Evolutionary conservation across 1,284 basidiomycete species (phyloP).

Genomic region (Leucoagaricus sp.): DNA sequence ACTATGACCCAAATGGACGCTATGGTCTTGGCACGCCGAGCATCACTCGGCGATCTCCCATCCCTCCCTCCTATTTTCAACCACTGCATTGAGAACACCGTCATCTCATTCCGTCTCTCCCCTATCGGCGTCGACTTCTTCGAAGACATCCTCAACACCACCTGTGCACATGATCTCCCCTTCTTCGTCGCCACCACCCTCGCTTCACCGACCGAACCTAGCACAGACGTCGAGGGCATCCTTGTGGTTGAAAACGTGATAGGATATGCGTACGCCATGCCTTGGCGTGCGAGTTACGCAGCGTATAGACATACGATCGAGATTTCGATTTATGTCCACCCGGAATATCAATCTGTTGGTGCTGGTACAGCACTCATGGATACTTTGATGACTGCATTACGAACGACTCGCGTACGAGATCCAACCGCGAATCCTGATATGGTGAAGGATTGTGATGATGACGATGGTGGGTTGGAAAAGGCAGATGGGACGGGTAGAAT

Average conservation of each 20-base stretch:
- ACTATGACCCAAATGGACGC: background rate
- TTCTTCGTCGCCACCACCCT: background rate
- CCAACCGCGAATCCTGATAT: background rate
- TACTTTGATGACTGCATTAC: background rate
- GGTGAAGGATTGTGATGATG: background rate
- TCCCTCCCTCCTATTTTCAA: slow-evolving; percentile 6
- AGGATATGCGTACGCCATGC: slow-evolving; percentile 1
- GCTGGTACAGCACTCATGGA: slow-evolving; percentile 2
- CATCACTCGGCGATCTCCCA: background rate
- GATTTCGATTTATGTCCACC: slow-evolving; percentile 3
- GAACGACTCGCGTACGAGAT: background rate
- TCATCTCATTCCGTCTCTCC: slow-evolving; percentile 1
- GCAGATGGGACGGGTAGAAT: background rate
- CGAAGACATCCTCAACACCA: background rate
- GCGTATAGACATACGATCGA: slow-evolving; percentile 9
- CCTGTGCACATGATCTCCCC: background rate
- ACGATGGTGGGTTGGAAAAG: background rate
- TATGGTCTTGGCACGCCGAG: background rate
- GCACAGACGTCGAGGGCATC: background rate
- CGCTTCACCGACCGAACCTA: background rate
- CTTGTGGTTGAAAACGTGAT: background rate
- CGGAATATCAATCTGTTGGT: background rate
- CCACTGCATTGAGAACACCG: background rate
- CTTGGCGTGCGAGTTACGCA: background rate
- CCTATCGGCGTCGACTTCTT: background rate